These are phyloP conservation scores for Epichloe amarillans DNA, from an alignment of 2,329 filamentous ascomycete species.

Conservation along the genomic window DNA sequence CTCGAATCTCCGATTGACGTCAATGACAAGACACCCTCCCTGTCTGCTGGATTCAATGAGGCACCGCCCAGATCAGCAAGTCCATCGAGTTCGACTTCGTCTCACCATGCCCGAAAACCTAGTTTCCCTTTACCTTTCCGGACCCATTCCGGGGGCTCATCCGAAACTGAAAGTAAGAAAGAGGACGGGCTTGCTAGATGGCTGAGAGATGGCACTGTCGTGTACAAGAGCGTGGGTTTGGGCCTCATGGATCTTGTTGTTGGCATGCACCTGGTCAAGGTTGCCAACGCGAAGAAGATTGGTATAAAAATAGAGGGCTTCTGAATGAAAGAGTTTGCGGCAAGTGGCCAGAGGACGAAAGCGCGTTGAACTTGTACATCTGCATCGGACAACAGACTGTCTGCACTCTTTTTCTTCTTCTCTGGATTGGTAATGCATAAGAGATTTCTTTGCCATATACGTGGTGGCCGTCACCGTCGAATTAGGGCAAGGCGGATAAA, in stretches of 20 bases:
- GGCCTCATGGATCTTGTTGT: conserved; percentile 54
- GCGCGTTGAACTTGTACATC: neutral
- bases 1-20: conserved; percentile 17
- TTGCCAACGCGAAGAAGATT: conserved; percentile 41
- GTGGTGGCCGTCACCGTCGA: neutral
- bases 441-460: neutral
- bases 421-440: neutral
- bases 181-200: conserved; percentile 40
- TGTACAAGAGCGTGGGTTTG: conserved; percentile 56
- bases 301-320: conserved; percentile 34
- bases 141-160: conserved; percentile 15
- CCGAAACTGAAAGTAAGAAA: conserved; percentile 27
- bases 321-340: neutral
- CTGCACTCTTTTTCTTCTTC: neutral
- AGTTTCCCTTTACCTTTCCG: conserved; percentile 20
- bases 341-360: neutral
- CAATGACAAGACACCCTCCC: conserved; percentile 21
- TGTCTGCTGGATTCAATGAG: conserved; percentile 26
- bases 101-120: conserved; percentile 17
- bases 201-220: conserved; percentile 49
- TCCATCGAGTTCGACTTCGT: conserved; percentile 18
- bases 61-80: conserved; percentile 16
- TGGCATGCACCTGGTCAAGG: conserved; percentile 41
- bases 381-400: too few relatives aligned
- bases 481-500: neutral